Base-by-base conservation (phyloP, 2,329 filamentous ascomycete genomes). In the Sporothrix luriei region DNA sequence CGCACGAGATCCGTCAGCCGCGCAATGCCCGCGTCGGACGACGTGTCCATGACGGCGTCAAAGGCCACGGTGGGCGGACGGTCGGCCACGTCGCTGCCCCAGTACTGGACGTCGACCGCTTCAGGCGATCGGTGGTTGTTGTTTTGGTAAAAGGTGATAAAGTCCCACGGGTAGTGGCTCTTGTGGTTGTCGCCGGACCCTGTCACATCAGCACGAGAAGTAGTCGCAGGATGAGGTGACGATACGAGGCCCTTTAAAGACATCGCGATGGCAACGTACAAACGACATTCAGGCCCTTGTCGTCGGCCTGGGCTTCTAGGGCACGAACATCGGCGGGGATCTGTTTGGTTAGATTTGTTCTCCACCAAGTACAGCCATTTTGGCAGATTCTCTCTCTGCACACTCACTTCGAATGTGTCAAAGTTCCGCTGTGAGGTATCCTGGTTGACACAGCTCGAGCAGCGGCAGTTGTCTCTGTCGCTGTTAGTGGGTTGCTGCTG, bases 401-500 rank as follows among this genome's bases (percentile, higher is more conserved):
- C 49, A 26, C 21, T 14, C 10, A 91, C 87, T 69, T 84, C 82
- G 74, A 92, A 92, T 0, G 88, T 91, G 75, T 92, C 85, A 69
- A 91, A 82, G 66, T 86, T 84, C 33, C 90, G 82, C 78, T 94
- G 91, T 77, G 84, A 87, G 4, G 91, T 94, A 71, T 88, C 85
- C 69, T 86, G 85, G 77, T 93, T 89, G 29, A 91, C 83, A 76
- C 91, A 93, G 71, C 81, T 77, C 1, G 78, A 74, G 76, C 91
- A 94, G 70, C 88, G 89, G 75, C 91, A 94, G 75, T 92, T 90
- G 74, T 93, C 91, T 72, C 90, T 89, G 51, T 38, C 16, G n/a
- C 11, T 54, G 64, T 51, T 11, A 62, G 55, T 46, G 9, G 19
- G 26, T n/a, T 49, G 59, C 40, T 24, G 3, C 11, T 33, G 24